Base-by-base conservation (phyloP, 2,329 filamentous ascomycete species). In the Shiraia sp. region DNA sequence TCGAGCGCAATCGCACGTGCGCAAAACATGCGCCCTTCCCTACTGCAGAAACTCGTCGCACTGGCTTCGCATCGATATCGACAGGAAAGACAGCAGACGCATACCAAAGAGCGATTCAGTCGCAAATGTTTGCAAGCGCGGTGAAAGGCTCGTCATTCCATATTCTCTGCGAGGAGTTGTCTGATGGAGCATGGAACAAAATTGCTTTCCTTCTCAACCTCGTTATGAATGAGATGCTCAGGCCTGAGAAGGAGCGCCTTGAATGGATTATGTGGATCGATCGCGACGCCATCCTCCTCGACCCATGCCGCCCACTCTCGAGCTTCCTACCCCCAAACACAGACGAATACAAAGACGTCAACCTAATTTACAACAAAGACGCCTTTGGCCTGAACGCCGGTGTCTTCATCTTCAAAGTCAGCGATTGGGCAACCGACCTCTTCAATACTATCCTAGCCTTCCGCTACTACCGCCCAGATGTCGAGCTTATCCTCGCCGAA, bases 181-280 rank as follows among this genome's bases (percentile, higher is more conserved):
- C 73, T 10, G 71, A 73, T 34, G 70, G 71, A 32, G 63, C 71
- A 5, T 75, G 73, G 72, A 72, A 66, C 33, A 75, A 76, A 36
- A 66, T 66, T 3, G 74, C 71, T 2, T 74, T 74, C 45, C 66
- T 76, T n/a, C 59, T 75, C 6, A 64, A 65, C 9, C 53, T 73
- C 8, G 47, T 73, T 9, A 54, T 73, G 34, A 43, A 47, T 12
- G 51, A 36, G 49, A 59, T 74, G 44, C 45, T 61, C 6, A 71
- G 72, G 43, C 69, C 71, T 0, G 59, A 62, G n/a, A 51, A 51
- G 12, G 59, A 71, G 34, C 57, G 71, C 4, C 51, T 73, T 10
- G 65, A 73, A 39, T 74, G 72, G 71, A 50, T 74, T 6, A 57
- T 73, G 49, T 75, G 72, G 72, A 65, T 71, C 4, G 72, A 75